Evolutionary conservation across 257 asterid genomes (phyloP).

Genomic region (Schizonepeta tenuifolia): DNA sequence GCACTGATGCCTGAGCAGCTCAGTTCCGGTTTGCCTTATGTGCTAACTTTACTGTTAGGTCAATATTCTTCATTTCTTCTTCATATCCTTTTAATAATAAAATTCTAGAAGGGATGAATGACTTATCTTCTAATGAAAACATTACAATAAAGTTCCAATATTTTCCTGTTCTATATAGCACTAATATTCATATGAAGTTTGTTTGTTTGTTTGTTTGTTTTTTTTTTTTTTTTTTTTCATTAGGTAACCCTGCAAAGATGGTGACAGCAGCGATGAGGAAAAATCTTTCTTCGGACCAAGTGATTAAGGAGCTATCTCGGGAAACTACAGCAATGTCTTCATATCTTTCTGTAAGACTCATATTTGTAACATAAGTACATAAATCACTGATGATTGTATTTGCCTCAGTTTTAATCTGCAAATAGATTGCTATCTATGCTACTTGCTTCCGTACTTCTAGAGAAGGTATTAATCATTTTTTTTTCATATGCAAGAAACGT

Average conservation of each 20-base stretch:
- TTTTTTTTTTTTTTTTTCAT: too few species aligned
- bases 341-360: constrained; percentile 66
- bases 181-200: neutral
- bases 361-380: too few species aligned
- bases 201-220: too few species aligned
- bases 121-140: neutral
- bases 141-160: neutral
- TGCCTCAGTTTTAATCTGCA: neutral
- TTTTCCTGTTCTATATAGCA: neutral
- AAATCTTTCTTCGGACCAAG: constrained; percentile 50
- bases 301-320: constrained; percentile 52
- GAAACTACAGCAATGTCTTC: constrained; percentile 54
- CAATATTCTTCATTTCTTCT: constrained; percentile 15
- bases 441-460: neutral
- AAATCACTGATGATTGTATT: neutral
- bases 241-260: constrained; percentile 66
- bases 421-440: neutral
- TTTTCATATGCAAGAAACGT: neutral
- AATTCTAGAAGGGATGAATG: neutral
- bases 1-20: constrained; percentile 61
- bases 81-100: neutral
- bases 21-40: constrained; percentile 46
- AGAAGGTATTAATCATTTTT: neutral
- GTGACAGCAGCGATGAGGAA: constrained; percentile 47
- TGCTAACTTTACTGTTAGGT: constrained; percentile 62